Percentiles rank a stretch among this genome's conserved stretches.
Evolutionary conservation across 2,329 filamentous ascomycete genomes (phyloP).

Genomic region (Xylaria sp.): DNA sequence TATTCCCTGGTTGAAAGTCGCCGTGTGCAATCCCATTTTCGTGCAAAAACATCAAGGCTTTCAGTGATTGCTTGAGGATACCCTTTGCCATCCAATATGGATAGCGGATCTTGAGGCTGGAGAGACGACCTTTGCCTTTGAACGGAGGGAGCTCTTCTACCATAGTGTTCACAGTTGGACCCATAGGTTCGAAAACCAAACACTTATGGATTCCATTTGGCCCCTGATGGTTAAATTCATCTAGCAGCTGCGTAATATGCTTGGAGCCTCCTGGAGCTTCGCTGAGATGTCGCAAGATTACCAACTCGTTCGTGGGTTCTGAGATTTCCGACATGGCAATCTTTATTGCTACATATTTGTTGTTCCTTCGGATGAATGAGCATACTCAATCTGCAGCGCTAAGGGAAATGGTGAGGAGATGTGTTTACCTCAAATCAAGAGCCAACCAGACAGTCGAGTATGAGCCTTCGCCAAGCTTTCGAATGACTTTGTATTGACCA

Average conservation of each 20-base stretch:
- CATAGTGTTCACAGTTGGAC: slow-evolving; percentile 45
- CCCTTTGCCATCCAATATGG: slow-evolving; percentile 48
- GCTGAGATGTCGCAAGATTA: slow-evolving; percentile 26
- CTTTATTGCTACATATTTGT: slow-evolving; percentile 37
- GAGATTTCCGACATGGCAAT: slow-evolving; percentile 26
- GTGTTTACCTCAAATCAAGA: slow-evolving; percentile 36
- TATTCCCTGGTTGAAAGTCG: slow-evolving; percentile 47
- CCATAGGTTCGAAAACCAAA: slow-evolving; percentile 48
- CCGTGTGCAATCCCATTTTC: slow-evolving; percentile 45
- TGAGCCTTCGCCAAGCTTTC: slow-evolving; percentile 38
- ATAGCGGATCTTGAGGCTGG: slow-evolving; percentile 44
- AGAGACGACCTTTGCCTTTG: too few species aligned
- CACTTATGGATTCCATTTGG: slow-evolving; percentile 53
- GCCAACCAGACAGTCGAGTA: slow-evolving; percentile 40
- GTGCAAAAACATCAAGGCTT: slow-evolving; percentile 46
- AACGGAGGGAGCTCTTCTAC: slow-evolving; percentile 43
- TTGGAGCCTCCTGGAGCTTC: slow-evolving; percentile 22
- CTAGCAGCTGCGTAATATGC: slow-evolving; percentile 44
- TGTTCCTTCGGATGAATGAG: slow-evolving; percentile 21
- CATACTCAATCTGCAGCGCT: not conserved
- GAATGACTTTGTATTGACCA: slow-evolving; percentile 37
- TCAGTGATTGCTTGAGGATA: slow-evolving; percentile 47
- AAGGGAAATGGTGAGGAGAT: not conserved
- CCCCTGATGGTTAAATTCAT: slow-evolving; percentile 46
- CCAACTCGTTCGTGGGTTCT: slow-evolving; percentile 26